Percentiles rank a stretch among this genome's conserved stretches.
Conservation (phyloP, 169 alveolate species). For the Plasmodium coatneyi region DNA sequence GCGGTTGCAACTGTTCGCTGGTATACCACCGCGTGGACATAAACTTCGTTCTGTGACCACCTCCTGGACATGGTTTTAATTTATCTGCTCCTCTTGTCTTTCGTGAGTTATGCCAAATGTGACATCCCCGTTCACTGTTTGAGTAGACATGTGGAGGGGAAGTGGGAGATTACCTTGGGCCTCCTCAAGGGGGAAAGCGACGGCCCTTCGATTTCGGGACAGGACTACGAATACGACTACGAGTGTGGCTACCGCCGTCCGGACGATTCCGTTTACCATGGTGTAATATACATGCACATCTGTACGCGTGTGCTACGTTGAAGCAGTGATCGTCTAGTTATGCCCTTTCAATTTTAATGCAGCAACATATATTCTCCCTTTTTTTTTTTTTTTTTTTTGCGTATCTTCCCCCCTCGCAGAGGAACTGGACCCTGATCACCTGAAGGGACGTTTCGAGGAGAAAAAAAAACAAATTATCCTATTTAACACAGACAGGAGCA, state of each 20-base stretch:
- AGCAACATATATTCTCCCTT: not conserved
- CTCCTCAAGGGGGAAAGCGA: conserved; percentile 7
- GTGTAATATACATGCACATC: conserved; percentile 40
- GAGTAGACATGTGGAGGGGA: conserved; percentile 70
- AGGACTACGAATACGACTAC: conserved; percentile 58
- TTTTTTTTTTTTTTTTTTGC: not conserved
- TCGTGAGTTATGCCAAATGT: conserved; percentile 49
- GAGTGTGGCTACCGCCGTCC: conserved; percentile 71
- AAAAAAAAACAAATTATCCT: conserved; percentile 11
- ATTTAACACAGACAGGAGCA: conserved; percentile 48
- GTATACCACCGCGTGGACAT: not conserved
- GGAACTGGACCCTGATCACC: conserved; percentile 31
- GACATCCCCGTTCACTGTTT: conserved; percentile 74
- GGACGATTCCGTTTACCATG: conserved; percentile 52
- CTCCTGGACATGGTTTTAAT: conserved; percentile 34
- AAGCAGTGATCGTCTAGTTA: not conserved
- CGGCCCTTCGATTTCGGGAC: not conserved
- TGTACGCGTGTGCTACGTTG: not conserved
- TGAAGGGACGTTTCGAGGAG: conserved; percentile 24
- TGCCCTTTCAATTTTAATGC: not conserved
- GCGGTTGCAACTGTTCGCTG: not conserved
- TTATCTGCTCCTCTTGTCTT: not conserved
- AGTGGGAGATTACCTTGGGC: conserved; percentile 62
- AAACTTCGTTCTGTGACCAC: not conserved
- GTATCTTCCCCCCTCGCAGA: not conserved